Evolutionary conservation across 257 asterid genomes (phyloP), one percentile per base, ranked within the genome.

Genomic region (Nicotiana tabacum): DNA sequence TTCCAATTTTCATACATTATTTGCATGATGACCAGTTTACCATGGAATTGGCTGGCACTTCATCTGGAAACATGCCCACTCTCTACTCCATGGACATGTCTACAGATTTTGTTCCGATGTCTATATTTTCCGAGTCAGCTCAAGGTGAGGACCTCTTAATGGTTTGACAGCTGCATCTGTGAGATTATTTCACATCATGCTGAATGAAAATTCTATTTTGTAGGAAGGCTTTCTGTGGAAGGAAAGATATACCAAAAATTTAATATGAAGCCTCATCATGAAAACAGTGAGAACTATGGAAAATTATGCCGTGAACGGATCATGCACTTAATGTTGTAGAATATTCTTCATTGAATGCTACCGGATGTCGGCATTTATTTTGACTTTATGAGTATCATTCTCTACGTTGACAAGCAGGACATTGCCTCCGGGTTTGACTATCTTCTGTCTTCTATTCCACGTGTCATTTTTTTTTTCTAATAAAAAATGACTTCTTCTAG

Each of bases 81-180:
- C 64, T 85, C 89, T 94, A 89, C 91, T 82, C 96, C 27, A 85
- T 96, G 99, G 92, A 92, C 89, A 92, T 93, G 98, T 92, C 98
- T 77, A 92, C 92, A n/a, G 91, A 93, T 87, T 89, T 94, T 87
- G 61, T 90, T 80, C 99, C 98, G 32, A 93, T 96, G 97, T 88
- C 92, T 10, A 92, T 96, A 55, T 90, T 94, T 86, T 86, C 97
- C 3, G 99, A 92, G 93, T 89, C 98, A 32, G 81, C 90, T 79
- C 95, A 93, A 88, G 98, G 99, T 91, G 76, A 83, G 87, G 18
- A 64, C 37, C 35, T 27, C 18, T 85, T 39, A 77, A 27, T 32
- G 10, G 55, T 6, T 56, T 74, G 69, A 24, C 30, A 64, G 18
- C 69, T 64, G 69, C 35, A 64, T 13, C 30, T 64, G 13, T 64